Conservation (phyloP, 1,139 yeast genomes). For the Yamadazyma triangularis region DNA sequence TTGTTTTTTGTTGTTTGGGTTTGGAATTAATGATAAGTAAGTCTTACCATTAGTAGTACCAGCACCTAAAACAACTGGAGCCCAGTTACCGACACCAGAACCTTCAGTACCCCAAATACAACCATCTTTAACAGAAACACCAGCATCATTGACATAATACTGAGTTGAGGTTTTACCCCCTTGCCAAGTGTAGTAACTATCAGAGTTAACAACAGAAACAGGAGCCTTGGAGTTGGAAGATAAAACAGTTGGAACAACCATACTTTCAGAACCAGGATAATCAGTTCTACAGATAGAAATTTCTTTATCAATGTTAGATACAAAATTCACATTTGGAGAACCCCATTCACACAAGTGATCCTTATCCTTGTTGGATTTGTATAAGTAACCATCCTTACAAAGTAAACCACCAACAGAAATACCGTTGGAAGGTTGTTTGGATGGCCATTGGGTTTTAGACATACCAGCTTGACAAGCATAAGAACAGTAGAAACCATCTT, state of each 20-base stretch:
- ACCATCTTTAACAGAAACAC: slow-evolving; percentile 83
- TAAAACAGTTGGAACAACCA: slow-evolving; percentile 89
- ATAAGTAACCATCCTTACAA: slow-evolving; percentile 75
- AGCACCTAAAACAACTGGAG: slow-evolving; percentile 93
- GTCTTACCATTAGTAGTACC: slow-evolving; percentile 77
- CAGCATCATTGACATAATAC: slow-evolving; percentile 95
- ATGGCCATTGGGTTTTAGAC: slow-evolving; percentile 98
- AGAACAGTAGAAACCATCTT: slow-evolving; percentile 90
- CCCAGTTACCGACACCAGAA: slow-evolving; percentile 93
- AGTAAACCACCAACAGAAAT: slow-evolving; percentile 86
- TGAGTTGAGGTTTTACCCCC: slow-evolving; percentile 88
- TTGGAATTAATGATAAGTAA: slow-evolving; percentile 89
- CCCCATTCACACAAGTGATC: slow-evolving; percentile 86
- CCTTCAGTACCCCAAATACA: slow-evolving; percentile 88
- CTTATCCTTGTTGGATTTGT: slow-evolving; percentile 64
- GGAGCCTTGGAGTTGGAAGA: slow-evolving; percentile 62
- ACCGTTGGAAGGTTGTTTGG: slow-evolving; percentile 77
- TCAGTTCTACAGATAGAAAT: slow-evolving; percentile 96
- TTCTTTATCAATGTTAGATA: slow-evolving; percentile 53
- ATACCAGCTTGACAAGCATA: slow-evolving; percentile 95
- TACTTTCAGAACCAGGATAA: slow-evolving; percentile 98
- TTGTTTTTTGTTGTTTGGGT: slow-evolving; percentile 77
- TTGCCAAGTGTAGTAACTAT: slow-evolving; percentile 73
- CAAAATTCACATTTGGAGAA: slow-evolving; percentile 60
- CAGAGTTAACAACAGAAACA: slow-evolving; percentile 75